Conservation (phyloP, 148 eudicot species). For the Rhododendron simsii region DNA sequence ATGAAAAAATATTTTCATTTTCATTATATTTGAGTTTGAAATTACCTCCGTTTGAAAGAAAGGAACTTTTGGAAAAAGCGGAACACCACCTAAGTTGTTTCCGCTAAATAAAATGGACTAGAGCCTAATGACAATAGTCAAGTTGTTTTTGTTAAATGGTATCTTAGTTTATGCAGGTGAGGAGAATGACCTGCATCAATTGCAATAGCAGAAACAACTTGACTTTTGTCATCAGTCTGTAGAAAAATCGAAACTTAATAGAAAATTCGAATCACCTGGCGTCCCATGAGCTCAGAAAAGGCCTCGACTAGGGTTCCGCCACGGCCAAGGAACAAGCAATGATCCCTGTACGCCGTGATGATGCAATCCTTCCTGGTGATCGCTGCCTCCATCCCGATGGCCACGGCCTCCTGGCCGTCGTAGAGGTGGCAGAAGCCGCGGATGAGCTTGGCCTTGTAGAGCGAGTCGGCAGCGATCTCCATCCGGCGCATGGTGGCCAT, state of each 20-base stretch:
- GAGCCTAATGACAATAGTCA: no score
- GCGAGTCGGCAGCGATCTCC: constrained; percentile 97
- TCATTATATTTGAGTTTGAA: no score
- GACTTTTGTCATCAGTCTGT: no score
- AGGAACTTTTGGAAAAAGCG: no score
- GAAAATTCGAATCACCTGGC: constrained; percentile 11
- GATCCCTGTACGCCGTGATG: constrained; percentile 86
- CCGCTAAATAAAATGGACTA: background rate
- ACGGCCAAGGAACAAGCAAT: constrained; percentile 60
- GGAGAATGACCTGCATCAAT: background rate
- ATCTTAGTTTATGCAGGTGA: background rate
- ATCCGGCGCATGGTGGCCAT: constrained; percentile 83
- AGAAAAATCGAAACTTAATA: no score
- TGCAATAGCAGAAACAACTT: no score
- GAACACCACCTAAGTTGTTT: background rate
- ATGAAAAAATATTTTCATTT: no score
- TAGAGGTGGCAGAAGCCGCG: constrained; percentile 91
- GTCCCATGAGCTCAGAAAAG: constrained; percentile 79
- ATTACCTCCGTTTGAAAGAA: no score
- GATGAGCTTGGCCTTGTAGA: constrained; percentile 81
- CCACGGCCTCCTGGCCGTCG: constrained; percentile 95
- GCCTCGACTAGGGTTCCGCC: constrained; percentile 59
- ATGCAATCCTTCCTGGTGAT: constrained; percentile 61
- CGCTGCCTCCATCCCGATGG: constrained; percentile 85
- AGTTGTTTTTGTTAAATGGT: background rate